phyloP scores from a whole-genome alignment of 2,329 filamentous ascomycete species.

The Myriosclerotinia curreyana region DNA sequence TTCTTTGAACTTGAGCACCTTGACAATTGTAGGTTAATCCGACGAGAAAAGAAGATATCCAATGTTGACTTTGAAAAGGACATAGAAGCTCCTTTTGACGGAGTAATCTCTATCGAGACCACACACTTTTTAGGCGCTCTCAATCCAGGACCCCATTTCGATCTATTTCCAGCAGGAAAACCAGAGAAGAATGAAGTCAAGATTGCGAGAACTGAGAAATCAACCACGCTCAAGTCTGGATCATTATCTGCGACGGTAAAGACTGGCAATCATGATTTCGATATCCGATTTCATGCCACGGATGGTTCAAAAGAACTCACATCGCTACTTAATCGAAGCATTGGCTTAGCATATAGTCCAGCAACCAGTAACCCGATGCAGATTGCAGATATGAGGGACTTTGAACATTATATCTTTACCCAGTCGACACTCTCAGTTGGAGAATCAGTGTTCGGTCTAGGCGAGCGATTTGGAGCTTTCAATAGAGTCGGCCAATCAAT shows the following conservation, averaged over 20 bases:
- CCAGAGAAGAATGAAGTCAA: slow-evolving; percentile 43
- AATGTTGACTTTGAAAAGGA: slow-evolving; percentile 42
- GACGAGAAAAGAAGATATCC: not conserved
- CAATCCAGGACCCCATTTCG: slow-evolving; percentile 54
- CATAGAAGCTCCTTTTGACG: slow-evolving; percentile 55
- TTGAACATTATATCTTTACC: slow-evolving; percentile 56
- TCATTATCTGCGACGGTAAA: slow-evolving; percentile 52
- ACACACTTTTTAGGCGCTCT: slow-evolving; percentile 56
- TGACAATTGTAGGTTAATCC: slow-evolving; percentile 47
- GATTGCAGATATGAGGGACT: slow-evolving; percentile 51
- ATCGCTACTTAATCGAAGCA: slow-evolving; percentile 52
- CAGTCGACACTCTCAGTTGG: slow-evolving; percentile 54
- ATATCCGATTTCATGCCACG: slow-evolving; percentile 53
- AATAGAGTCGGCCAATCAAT: slow-evolving; percentile 72
- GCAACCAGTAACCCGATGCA: slow-evolving; percentile 51
- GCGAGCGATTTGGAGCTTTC: slow-evolving; percentile 73
- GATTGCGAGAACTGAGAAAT: slow-evolving; percentile 44
- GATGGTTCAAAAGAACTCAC: slow-evolving; percentile 52
- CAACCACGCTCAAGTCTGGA: slow-evolving; percentile 52
- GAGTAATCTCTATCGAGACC: slow-evolving; percentile 57
- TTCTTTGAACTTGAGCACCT: slow-evolving; percentile 53
- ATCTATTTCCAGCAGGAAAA: slow-evolving; percentile 53
- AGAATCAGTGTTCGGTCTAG: slow-evolving; percentile 71
- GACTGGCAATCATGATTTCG: slow-evolving; percentile 50
- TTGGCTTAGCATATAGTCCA: slow-evolving; percentile 56